These are phyloP conservation scores for Cicer yamashitae DNA, from an alignment of 306 rosid species.

Conservation along the genomic window DNA sequence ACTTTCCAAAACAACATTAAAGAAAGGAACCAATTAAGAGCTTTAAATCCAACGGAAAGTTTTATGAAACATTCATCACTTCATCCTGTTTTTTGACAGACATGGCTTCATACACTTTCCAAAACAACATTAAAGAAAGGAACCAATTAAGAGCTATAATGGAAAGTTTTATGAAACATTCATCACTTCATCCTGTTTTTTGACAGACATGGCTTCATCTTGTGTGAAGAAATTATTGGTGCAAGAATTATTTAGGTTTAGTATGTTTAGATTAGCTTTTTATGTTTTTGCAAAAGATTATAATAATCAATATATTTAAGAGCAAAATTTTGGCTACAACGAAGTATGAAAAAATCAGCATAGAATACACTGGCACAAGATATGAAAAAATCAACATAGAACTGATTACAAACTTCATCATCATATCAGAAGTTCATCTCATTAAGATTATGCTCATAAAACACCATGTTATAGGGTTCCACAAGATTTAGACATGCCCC, in stretches of 20 bases:
- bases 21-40: background rate
- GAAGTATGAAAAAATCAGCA: background rate
- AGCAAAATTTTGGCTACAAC: background rate
- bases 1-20: slow-evolving; percentile 4
- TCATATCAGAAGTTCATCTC: background rate
- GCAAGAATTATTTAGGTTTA: background rate
- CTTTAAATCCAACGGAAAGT: background rate
- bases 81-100: no score
- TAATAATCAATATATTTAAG: background rate
- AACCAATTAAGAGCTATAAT: background rate
- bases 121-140: background rate
- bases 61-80: background rate
- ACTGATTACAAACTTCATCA: background rate
- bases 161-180: background rate
- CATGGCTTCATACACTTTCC: background rate
- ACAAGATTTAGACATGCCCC: background rate
- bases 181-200: background rate
- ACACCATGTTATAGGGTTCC: background rate
- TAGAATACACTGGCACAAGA: no score
- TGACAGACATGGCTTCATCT: background rate
- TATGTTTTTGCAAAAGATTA: background rate
- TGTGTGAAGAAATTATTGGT: background rate
- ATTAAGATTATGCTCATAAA: slow-evolving; percentile 12
- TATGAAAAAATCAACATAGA: no score
- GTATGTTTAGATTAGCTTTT: slow-evolving; percentile 4